Conservation (phyloP, 257 asterid genomes). For the Verbascum thapsus region DNA sequence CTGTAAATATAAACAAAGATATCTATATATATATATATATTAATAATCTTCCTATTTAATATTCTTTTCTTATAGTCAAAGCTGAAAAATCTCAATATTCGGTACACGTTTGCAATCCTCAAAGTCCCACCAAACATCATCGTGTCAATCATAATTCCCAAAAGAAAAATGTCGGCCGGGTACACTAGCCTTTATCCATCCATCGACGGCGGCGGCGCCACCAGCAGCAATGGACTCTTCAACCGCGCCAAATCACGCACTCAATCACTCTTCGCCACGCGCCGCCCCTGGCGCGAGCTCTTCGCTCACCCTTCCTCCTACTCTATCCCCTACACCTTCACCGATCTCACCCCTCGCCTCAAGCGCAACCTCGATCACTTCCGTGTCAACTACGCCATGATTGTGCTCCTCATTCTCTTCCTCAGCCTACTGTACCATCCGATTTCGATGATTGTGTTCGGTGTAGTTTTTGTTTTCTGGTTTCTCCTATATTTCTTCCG, state of each 20-base stretch:
- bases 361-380: slow-evolving; percentile 57
- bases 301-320: slow-evolving; percentile 66
- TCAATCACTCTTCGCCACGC: slow-evolving; percentile 45
- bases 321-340: slow-evolving; percentile 44
- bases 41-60: too few relatives aligned
- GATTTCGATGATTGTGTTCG: slow-evolving; percentile 59
- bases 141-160: too few relatives aligned
- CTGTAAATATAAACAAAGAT: too few relatives aligned
- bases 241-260: slow-evolving; percentile 44
- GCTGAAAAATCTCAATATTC: too few relatives aligned
- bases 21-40: too few relatives aligned
- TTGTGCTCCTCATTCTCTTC: slow-evolving; percentile 47
- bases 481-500: slow-evolving; percentile 55
- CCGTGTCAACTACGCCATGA: slow-evolving; percentile 66
- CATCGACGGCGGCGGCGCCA: slow-evolving; percentile 32
- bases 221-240: slow-evolving; percentile 30
- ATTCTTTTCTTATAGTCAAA: too few relatives aligned
- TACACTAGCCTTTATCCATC: slow-evolving; percentile 43
- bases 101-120: too few relatives aligned
- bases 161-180: slow-evolving; percentile 29
- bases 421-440: slow-evolving; percentile 72
- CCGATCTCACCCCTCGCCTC: slow-evolving; percentile 48
- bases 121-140: too few relatives aligned
- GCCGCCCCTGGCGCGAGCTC: slow-evolving; percentile 81
- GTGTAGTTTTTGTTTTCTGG: slow-evolving; percentile 53